Evolutionary conservation across 768 basidiomycete species (phyloP), one percentile per base, ranked within the genome.

Genomic region (Serendipita sp.): DNA sequence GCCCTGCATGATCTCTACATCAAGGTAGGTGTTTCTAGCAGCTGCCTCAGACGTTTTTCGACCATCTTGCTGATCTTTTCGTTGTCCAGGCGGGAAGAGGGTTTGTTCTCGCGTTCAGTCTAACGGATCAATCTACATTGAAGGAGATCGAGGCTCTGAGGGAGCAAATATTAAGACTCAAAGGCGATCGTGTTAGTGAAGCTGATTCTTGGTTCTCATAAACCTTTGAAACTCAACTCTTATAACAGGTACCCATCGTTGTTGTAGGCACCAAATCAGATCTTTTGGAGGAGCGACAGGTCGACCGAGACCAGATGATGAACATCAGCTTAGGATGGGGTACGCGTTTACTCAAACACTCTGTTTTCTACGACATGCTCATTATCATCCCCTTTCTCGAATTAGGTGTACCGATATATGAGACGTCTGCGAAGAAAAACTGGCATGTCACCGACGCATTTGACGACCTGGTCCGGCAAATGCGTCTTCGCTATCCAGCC

Each of bases 241-340:
- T 51, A 47, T 56, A 13, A 18, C 64, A 41, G 5, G 75, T 90
- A 18, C 91, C 91, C 7, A 88, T 93, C 67, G 86, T 91, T 10
- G 80, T 92, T 15, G 91, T 91, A 7, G 91, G 90, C 47, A 91
- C 90, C 35, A 91, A 91, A 72, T 77, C 86, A 46, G 91, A 93
- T 72, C 80, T 93, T 44, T 81, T 80, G 32, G 83, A 81, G 66
- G 91, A 93, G 72, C 81, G 91, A 36, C 88, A 91, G 71, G 87
- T 93, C 3, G 81, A 83, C 16, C 77, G 65, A 0, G 66, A 65
- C 3, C 56, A 60, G 30, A 68, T 71, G 47, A 68, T 69, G 32
- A 65, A 68, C 23, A 69, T 65, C 32, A 23, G 35, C 58, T 51
- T 58, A 18, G 45, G 41, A n/a, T 65, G 63, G 68, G 68, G 68